These are phyloP conservation scores for Candida gorgasii DNA, from an alignment of 805 yeast genomes.

Conservation along the genomic window DNA sequence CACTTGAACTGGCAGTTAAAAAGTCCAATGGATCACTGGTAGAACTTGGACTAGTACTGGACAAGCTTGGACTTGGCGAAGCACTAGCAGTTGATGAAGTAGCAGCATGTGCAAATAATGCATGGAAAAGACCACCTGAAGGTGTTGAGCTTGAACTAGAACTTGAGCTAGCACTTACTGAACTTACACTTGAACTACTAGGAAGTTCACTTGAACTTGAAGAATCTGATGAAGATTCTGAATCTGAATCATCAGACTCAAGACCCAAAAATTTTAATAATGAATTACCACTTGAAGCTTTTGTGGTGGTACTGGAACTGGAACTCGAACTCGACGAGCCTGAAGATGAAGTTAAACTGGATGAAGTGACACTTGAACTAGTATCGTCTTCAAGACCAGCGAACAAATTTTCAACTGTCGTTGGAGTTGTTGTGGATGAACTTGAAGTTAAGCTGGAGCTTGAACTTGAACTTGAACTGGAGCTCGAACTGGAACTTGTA, in stretches of 20 bases:
- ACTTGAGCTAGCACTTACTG: slow-evolving; percentile 9
- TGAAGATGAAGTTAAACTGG: slow-evolving; percentile 14
- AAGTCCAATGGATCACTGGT: neutral
- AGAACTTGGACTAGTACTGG: slow-evolving; percentile 7
- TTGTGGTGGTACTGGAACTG: slow-evolving; percentile 10
- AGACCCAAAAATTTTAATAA: slow-evolving; percentile 6
- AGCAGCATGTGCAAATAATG: slow-evolving; percentile 6
- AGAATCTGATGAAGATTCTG: slow-evolving; percentile 4
- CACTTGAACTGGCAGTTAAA: neutral
- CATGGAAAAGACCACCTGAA: slow-evolving; percentile 10
- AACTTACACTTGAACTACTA: slow-evolving; percentile 6
- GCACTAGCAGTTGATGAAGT: slow-evolving; percentile 6
- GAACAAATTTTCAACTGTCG: neutral
- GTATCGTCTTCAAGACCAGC: neutral
- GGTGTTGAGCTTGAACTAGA: slow-evolving; percentile 9
- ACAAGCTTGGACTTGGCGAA: slow-evolving; percentile 8
- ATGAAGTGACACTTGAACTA: no score
- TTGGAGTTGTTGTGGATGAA: slow-evolving; percentile 4
- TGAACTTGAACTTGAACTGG: slow-evolving; percentile 14
- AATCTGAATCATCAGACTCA: slow-evolving; percentile 6
- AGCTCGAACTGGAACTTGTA: slow-evolving; percentile 16
- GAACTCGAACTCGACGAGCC: slow-evolving; percentile 16
- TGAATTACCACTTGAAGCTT: slow-evolving; percentile 9
- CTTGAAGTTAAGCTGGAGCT: slow-evolving; percentile 11
- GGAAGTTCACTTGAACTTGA: slow-evolving; percentile 12